Evolutionary conservation across 192 early-diverging fungal species (phyloP).

Genomic region (Coemansia sp.): DNA sequence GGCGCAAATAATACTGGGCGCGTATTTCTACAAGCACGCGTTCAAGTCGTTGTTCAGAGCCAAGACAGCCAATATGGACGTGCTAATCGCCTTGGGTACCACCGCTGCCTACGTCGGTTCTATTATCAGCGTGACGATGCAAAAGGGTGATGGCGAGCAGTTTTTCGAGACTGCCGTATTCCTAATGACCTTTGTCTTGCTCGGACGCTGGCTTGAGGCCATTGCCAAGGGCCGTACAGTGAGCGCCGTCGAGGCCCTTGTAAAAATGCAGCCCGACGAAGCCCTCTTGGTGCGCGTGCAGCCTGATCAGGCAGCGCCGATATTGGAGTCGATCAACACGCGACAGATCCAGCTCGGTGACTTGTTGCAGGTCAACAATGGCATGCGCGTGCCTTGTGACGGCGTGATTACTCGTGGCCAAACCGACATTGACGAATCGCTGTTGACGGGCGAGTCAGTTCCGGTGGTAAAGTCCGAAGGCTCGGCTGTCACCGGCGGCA

Average conservation of each 20-base stretch:
- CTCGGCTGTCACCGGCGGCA: slow-evolving; percentile 85
- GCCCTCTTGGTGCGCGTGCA: slow-evolving; percentile 32
- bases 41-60: slow-evolving; percentile 78
- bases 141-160: slow-evolving; percentile 66
- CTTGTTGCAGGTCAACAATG: slow-evolving; percentile 59
- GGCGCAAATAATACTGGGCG: slow-evolving; percentile 87
- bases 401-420: slow-evolving; percentile 44
- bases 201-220: slow-evolving; percentile 93
- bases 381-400: slow-evolving; percentile 70
- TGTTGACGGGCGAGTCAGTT: slow-evolving; percentile 93
- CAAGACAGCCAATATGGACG: slow-evolving; percentile 93
- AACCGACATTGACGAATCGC: slow-evolving; percentile 82
- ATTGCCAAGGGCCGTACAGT: slow-evolving; percentile 88
- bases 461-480: slow-evolving; percentile 75
- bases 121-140: slow-evolving; percentile 62
- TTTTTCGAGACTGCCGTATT: slow-evolving; percentile 95
- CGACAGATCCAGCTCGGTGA: slow-evolving; percentile 54
- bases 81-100: slow-evolving; percentile 88
- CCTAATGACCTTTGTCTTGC: slow-evolving; percentile 88
- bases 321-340: slow-evolving; percentile 35
- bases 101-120: slow-evolving; percentile 83
- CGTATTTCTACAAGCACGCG: slow-evolving; percentile 77
- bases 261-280: slow-evolving; percentile 61
- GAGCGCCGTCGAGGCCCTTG: slow-evolving; percentile 77
- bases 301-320: background rate